Evolutionary conservation across 2,329 filamentous ascomycete genomes (phyloP), one percentile per base, ranked within the genome.

Genomic region (Epichloe brachyelytri): DNA sequence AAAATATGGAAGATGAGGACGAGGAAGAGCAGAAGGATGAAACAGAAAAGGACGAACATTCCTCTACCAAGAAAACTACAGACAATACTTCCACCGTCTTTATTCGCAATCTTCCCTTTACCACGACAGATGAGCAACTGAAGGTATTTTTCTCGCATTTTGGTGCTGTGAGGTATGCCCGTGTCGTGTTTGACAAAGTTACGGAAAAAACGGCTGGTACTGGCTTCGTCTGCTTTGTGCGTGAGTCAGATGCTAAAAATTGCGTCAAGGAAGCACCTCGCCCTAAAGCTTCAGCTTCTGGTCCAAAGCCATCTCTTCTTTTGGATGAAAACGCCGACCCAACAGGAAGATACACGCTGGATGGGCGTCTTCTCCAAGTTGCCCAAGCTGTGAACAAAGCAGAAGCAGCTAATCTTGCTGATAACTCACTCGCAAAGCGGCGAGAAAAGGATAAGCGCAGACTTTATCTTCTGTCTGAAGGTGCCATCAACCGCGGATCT

Each of bases 41-140:
- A 6, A 72, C 3, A 65, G 69, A 72, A 3, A 63, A 69, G 7
- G 53, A 54, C 33, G 54, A 56, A 39, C 47, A 52, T 15, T 15
- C 43, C 19, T 17, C 45, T 15, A 74, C 3, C 70, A 60, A 64
- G 20, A 49, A 56, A 54, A 70, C 65, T 26, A 77, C 73, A 15
- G 80, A 86, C 64, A 87, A 88, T 60, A 80, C 80, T 2, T 80
- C 80, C 37, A 96, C 90, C 0, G 68, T 97, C 14, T 98, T 98
- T 69, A 78, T 98, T 59, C 88, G 93, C 57, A 98, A 98, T 63
- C 73, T 98, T 12, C 91, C 94, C 0, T 98, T 95, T 67, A 89
- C 85, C 2, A 83, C 82, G 43, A 86, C 85, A 17, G 90, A 98
- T 60, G 84, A 89, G 48, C 77, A 81, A 46, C 78, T 98, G 43